A percentile compares a stretch with the other conserved stretches of the same genome.
Evolutionary conservation across 208 protist species (phyloP).

Genomic region (Balamuthia mandrillaris): DNA sequence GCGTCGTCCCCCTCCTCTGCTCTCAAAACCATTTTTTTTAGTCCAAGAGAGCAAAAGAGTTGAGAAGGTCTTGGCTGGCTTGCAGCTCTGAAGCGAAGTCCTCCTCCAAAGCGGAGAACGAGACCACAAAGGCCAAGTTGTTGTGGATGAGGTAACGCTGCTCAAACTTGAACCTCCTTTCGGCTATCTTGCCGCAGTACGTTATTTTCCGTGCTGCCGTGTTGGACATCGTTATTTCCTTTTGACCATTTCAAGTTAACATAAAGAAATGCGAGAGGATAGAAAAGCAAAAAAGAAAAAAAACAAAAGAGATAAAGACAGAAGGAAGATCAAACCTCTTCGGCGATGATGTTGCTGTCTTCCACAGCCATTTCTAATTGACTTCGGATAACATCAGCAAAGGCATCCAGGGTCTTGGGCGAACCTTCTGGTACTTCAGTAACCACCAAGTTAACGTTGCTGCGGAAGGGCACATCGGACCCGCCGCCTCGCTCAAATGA

Average conservation of each 20-base stretch:
- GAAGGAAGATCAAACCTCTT: background rate
- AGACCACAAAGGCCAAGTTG: constrained; percentile 10
- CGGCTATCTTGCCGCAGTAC: background rate
- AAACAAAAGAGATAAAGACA: background rate
- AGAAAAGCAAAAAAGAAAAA: background rate
- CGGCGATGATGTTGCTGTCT: background rate
- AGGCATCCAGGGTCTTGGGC: background rate
- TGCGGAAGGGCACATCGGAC: background rate
- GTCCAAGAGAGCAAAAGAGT: background rate
- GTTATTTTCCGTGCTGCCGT: background rate
- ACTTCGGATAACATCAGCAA: background rate
- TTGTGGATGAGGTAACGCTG: background rate
- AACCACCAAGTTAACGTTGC: constrained; percentile 17
- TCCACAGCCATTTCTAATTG: constrained; percentile 9
- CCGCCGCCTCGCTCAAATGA: constrained; percentile 15
- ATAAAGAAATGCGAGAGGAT: background rate
- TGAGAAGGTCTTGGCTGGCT: background rate
- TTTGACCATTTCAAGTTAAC: background rate
- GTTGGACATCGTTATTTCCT: background rate
- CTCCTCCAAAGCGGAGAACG: background rate
- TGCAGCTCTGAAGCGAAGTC: background rate
- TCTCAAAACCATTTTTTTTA: no score
- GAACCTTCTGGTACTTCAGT: no score
- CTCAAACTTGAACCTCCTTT: background rate
- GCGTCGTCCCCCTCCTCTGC: no score